phyloP scores from a whole-genome alignment of 768 basidiomycete species.

The Phlebiopsis gigantea region DNA sequence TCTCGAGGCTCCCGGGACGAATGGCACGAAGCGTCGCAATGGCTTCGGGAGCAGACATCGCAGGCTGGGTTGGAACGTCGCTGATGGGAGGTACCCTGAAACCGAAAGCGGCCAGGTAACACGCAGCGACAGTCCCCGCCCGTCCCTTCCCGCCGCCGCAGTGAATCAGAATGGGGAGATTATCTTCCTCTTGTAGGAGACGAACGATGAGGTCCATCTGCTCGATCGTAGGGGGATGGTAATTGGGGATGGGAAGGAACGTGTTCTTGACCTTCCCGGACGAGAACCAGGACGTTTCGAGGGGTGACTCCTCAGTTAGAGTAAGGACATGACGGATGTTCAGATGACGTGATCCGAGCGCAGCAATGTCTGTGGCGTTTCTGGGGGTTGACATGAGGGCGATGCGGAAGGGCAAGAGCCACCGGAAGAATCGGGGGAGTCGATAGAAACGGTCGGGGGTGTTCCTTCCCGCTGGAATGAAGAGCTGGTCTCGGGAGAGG shows the following conservation, averaged over 20 bases:
- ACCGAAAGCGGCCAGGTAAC: constrained; percentile 53
- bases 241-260: constrained; percentile 51
- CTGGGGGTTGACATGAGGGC: constrained; percentile 60
- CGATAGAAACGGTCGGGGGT: constrained; percentile 27
- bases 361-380: constrained; percentile 41
- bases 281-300: constrained; percentile 42
- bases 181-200: constrained; percentile 38
- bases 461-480: constrained; percentile 25
- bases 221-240: constrained; percentile 48
- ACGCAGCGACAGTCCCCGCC: constrained; percentile 57
- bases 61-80: constrained; percentile 38
- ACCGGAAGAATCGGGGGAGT: constrained; percentile 56
- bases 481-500: constrained; percentile 36
- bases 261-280: constrained; percentile 40
- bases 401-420: constrained; percentile 53
- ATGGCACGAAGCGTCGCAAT: constrained; percentile 41
- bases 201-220: constrained; percentile 54
- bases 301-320: constrained; percentile 52
- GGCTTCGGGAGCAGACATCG: constrained; percentile 43
- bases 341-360: constrained; percentile 40
- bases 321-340: constrained; percentile 56
- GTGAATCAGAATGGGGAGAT: constrained; percentile 49
- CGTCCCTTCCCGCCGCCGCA: constrained; percentile 62
- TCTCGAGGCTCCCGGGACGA: constrained; percentile 55
- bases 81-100: constrained; percentile 37